Base-by-base conservation (phyloP, 2,329 filamentous ascomycete species). In the Ophiostoma piceae region DNA sequence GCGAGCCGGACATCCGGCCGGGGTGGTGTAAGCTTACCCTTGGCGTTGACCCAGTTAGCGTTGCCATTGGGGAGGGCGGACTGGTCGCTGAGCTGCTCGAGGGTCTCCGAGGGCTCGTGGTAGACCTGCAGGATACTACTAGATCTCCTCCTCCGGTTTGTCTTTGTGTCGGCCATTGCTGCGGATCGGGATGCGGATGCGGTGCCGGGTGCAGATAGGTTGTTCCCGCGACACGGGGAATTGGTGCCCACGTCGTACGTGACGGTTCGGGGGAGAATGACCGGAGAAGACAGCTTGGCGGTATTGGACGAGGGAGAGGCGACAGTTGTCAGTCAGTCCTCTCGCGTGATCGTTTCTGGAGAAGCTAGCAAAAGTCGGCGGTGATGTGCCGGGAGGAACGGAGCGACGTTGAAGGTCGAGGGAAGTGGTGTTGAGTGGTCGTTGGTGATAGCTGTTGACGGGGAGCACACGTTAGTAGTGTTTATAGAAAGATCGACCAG, bases 1-100 rank as follows among this genome's bases (percentile, higher is more conserved):
- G 35, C 2, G 22, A 22, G 39, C 32, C 65, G 57, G 62, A 37
- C 19, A 67, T 65, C 35, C 19, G 62, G 62, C 1, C 32, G 16
- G 60, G n/a, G 8, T n/a, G 4, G 3, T 41, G 35, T 5, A 35
- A 8, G 35, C 62, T 39, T 83, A 98, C 95, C 95, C 88, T 99
- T 99, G 77, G 94, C 92, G 81, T 98, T 98, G 75, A 97, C 96
- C 95, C 95, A 99, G 82, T 97, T 92, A 75, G 95, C 93, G 81
- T 99, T 99, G 77, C 97, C 82, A 78, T 99, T 99, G 68, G 95
- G 95, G 75, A 97, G 84, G 51, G 92, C 92, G 70, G 93, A 92
- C 84, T 98, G 95, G 80, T 99, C 95, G 78, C 91, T 97, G 81
- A 96, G 92, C 82, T 97, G 95, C 84, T 99, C 95, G 78, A 97